Conservation (phyloP, 345 rosid species). For the Euphorbia pulcherrima region DNA sequence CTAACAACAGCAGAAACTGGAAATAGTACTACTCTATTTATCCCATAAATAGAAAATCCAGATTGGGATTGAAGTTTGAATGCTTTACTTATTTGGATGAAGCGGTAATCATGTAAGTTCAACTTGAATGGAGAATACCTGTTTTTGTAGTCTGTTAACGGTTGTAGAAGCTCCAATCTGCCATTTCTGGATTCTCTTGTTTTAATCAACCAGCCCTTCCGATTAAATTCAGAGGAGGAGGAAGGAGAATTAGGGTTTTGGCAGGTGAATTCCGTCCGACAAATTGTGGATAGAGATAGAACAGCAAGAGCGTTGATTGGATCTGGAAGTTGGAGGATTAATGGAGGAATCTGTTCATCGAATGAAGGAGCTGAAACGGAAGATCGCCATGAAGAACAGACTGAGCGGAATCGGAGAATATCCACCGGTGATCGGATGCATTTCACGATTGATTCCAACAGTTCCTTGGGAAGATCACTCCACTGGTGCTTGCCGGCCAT, state of each 20-base stretch:
- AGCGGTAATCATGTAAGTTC: conserved; percentile 1
- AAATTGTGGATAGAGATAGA: background rate
- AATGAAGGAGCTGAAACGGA: background rate
- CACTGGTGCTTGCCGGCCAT: background rate
- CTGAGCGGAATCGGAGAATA: conserved; percentile 9
- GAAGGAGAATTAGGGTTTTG: background rate
- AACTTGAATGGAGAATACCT: background rate
- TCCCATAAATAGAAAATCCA: conserved; percentile 4
- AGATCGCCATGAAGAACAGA: conserved; percentile 17
- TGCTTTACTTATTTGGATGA: conserved; percentile 4
- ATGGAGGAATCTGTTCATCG: background rate
- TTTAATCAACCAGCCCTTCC: conserved; percentile 13
- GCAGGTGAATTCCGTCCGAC: background rate
- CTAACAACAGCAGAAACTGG: background rate
- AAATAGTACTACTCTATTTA: conserved; percentile 16
- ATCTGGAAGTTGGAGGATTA: background rate
- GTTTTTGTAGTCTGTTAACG: conserved; percentile 7
- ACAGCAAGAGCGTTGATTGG: conserved; percentile 1
- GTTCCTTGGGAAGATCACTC: conserved; percentile 17
- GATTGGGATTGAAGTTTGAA: background rate
- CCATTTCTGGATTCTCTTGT: conserved; percentile 6
- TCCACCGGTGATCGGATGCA: conserved; percentile 11
- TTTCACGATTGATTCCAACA: conserved; percentile 2
- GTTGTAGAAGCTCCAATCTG: conserved; percentile 10
- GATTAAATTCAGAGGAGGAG: background rate